Conservation (phyloP, 345 rosid species). For the Syzygium aromaticum region DNA sequence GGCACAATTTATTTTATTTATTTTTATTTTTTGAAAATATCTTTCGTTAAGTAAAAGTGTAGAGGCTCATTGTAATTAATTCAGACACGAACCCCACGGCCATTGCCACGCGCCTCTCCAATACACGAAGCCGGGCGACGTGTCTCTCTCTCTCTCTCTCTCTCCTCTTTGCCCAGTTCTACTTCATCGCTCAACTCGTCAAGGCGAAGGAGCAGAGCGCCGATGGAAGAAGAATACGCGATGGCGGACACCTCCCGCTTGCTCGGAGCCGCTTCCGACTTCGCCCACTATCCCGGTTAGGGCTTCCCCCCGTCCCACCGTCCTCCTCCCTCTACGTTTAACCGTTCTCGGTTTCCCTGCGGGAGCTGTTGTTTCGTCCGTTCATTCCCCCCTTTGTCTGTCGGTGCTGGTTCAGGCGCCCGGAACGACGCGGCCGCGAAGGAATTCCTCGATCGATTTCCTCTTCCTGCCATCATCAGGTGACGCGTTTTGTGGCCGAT, state of each 20-base stretch:
- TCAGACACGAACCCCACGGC: slow-evolving; percentile 7
- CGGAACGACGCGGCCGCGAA: slow-evolving; percentile 56
- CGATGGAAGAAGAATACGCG: slow-evolving; percentile 30
- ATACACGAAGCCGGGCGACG: neutral
- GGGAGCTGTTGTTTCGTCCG: neutral
- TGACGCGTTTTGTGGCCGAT: neutral
- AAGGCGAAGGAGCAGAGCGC: neutral
- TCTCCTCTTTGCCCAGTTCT: neutral
- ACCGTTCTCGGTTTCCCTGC: neutral
- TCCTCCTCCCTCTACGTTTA: neutral
- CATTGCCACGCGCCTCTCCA: slow-evolving; percentile 12
- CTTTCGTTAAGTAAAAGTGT: too few relatives aligned
- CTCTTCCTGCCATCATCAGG: slow-evolving; percentile 72
- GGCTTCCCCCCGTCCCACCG: neutral
- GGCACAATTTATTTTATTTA: too few relatives aligned
- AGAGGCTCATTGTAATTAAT: neutral
- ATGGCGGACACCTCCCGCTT: slow-evolving; percentile 51
- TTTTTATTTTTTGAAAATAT: too few relatives aligned
- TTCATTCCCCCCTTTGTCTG: neutral
- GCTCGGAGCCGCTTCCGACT: slow-evolving; percentile 68
- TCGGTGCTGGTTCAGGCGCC: slow-evolving; percentile 29
- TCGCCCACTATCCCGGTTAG: slow-evolving; percentile 59
- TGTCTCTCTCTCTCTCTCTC: neutral
- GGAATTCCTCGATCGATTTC: slow-evolving; percentile 70
- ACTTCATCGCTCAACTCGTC: neutral